Conservation (phyloP, 345 rosid genomes). For the Eucalyptus polyanthemos region DNA sequence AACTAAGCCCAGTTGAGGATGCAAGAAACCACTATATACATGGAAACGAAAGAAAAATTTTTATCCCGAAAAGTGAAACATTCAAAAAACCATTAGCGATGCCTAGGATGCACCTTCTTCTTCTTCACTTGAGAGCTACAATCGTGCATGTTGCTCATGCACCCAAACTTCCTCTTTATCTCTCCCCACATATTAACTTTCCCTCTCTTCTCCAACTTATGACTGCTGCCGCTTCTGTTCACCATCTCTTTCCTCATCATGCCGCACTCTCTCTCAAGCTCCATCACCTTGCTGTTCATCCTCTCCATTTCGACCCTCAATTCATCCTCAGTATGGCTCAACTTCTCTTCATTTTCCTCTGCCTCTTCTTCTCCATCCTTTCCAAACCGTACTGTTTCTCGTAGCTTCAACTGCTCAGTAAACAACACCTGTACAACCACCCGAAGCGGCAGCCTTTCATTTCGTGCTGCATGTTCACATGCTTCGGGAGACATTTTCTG, state of each 20-base stretch:
- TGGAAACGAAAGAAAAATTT: background rate
- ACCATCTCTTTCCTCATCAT: conserved; percentile 41
- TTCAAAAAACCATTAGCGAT: background rate
- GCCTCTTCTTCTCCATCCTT: conserved; percentile 10
- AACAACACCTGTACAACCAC: conserved; percentile 40
- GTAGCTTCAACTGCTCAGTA: conserved; percentile 46
- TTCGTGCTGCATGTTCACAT: conserved; percentile 44
- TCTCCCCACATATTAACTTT: conserved; percentile 55
- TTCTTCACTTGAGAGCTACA: conserved; percentile 39
- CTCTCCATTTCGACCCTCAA: conserved; percentile 31
- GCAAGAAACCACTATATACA: background rate
- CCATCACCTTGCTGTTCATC: conserved; percentile 55
- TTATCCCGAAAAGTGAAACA: background rate
- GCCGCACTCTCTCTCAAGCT: conserved; percentile 38
- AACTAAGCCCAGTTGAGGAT: background rate
- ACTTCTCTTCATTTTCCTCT: conserved; percentile 1
- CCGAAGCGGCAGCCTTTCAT: conserved; percentile 58
- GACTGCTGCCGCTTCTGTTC: conserved; percentile 4
- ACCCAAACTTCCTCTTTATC: conserved; percentile 88
- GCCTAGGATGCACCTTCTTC: conserved; percentile 43
- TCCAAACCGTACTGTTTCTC: conserved; percentile 15
- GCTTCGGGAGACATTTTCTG: conserved; percentile 57
- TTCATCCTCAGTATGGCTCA: conserved; percentile 12
- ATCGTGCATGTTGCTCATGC: conserved; percentile 34
- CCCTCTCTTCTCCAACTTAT: conserved; percentile 8